Evolutionary conservation across 805 yeast species (phyloP), one percentile per base, ranked within the genome.

Genomic region (Saturnispora mendoncae): DNA sequence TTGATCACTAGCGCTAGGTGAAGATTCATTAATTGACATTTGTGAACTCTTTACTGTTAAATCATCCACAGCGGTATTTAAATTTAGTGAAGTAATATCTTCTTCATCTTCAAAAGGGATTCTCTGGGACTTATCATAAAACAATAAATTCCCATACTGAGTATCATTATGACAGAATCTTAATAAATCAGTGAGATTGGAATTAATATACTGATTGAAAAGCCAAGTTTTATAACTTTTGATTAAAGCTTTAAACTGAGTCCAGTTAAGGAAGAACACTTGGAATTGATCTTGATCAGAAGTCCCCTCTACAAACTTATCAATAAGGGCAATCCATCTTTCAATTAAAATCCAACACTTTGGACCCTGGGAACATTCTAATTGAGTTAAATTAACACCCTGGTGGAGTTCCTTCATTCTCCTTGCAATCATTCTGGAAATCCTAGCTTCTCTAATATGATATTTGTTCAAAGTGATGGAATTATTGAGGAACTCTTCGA

Each of bases 151-250:
- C 26, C 98, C 98, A 58, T 92, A 90, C 60, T 92, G 98, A 1
- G 97, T 83, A 61, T 90, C 98, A 56, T 92, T 92, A 62, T 92
- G 98, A 52, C 96, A 86, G 56, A 92, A 92, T 12, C 76, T 86
- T 46, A 84, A 67, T 41, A 70, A 66, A 12, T 68, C 64, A 37
- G 66, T 61, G 28, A 77, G 59, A 17, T 57, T 58, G 17, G 41
- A 46, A 17, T 60, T 61, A 20, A 71, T 71, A 51, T 80, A 76
- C 46, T 71, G 64, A 5, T 51, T 51, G 28, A 66, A 68, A 15
- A 92, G 61, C 87, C 88, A 85, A 6, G 66, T 58, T 41, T 69
- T 68, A 60, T 88, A 90, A 37, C 55, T 58, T 2, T 53, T 52
- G 6, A 84, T 61, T n/a, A 67, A 54, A 3, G 52, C 43, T 46